These are phyloP conservation scores for Piper longum DNA, from an alignment of 164 flowering plant species.

Conservation along the genomic window DNA sequence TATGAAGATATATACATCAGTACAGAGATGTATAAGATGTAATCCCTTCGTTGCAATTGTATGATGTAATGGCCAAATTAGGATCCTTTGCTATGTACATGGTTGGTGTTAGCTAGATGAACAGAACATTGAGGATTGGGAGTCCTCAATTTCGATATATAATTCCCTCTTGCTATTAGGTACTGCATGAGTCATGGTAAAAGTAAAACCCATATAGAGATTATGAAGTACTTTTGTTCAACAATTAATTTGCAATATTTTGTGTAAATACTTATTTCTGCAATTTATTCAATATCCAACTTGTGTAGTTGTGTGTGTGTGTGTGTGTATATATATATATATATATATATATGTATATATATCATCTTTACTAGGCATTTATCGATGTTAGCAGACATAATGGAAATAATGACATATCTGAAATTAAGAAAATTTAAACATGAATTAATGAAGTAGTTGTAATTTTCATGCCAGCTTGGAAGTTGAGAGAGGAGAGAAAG, in stretches of 20 bases:
- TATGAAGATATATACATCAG: constrained; percentile 8
- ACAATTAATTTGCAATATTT: not conserved
- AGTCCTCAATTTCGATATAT: constrained; percentile 8
- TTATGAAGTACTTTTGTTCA: constrained; percentile 4
- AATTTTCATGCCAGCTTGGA: no score
- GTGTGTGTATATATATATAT: no score
- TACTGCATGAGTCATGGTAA: not conserved
- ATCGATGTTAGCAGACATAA: no score
- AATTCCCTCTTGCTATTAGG: constrained; percentile 6
- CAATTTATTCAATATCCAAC: no score
- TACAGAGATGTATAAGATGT: constrained; percentile 1
- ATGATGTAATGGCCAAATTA: not conserved
- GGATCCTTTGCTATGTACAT: not conserved
- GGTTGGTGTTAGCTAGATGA: constrained; percentile 4
- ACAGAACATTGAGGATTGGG: constrained; percentile 4
- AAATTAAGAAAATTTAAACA: no score
- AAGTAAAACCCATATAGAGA: constrained; percentile 11
- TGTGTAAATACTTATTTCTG: not conserved
- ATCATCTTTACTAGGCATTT: no score
- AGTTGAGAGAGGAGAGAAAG: no score
- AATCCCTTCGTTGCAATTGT: constrained; percentile 4
- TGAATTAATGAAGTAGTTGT: no score
- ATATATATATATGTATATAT: no score
- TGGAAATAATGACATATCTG: no score
- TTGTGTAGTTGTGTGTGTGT: no score